Base-by-base conservation (phyloP, 257 asterid species). In the Craterostigma plantagineum region DNA sequence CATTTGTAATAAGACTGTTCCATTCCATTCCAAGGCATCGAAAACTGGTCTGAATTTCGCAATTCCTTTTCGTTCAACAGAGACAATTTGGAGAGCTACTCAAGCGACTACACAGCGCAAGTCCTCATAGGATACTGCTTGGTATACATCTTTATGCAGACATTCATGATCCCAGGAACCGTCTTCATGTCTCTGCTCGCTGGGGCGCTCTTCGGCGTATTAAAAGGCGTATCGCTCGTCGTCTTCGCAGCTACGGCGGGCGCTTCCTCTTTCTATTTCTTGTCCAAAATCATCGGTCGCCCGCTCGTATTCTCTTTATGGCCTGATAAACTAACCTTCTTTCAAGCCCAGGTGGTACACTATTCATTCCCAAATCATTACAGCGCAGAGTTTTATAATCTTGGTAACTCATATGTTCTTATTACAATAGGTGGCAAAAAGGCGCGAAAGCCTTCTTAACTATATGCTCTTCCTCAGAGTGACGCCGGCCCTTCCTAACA, bases 141-240 rank as follows among this genome's bases (percentile, higher is more conserved):
- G 38, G 92, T 81, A 60, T 81, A 81, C 82, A 70, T 86, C 43
- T 86, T 78, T 59, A 86, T 86, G 97, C 97, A 86, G 91, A 86
- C 97, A 14, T 86, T 81, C 59, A 86, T 86, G 97, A 86, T 86
- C 49, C 97, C 97, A 0, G 94, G 97, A 45, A 86, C 97, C 16
- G 83, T 81, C 48, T 81, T 81, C 45, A 86, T 86, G 97, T 81
- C 97, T 27, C 70, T 86, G 56, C 92, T 81, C 17, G 97, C 97
- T 42, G 97, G 97, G 48, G 64, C 94, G 18, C 87, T 86, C 36
- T 81, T 86, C 23, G 97, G 97, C 50, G 81, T 81, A 48, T 58
- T 67, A 64, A 86, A 66, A 64, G 97, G 97, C 37, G 85, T 86
- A 18, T 79, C 91, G 51, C 83, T 86, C 16, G 97, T 81, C 16